Percentiles rank a stretch among this genome's conserved stretches.
phyloP scores from a whole-genome alignment of 306 rosid genomes.

The Sophora flavescens region DNA sequence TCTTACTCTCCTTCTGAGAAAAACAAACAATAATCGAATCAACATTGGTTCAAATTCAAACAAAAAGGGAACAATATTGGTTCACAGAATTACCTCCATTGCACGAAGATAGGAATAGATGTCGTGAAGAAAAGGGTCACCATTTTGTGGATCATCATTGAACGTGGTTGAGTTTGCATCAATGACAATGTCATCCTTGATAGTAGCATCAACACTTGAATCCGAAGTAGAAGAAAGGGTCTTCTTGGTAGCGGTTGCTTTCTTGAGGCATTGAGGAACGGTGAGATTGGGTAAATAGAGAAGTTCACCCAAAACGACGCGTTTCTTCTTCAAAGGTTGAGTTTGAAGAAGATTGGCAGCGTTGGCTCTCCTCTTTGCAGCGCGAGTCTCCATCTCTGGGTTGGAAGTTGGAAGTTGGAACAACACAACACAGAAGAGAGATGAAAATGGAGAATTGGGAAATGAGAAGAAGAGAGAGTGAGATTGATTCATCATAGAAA shows the following conservation, averaged over 20 bases:
- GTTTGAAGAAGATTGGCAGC: slow-evolving; percentile 34
- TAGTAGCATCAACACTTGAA: no score
- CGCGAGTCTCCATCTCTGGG: slow-evolving; percentile 60
- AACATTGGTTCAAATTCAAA: background rate
- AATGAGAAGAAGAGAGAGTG: background rate
- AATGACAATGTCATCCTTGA: no score
- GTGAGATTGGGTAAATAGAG: slow-evolving; percentile 49
- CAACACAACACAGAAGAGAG: background rate
- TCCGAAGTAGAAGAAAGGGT: background rate
- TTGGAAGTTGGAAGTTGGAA: no score
- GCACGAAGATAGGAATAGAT: slow-evolving; percentile 59
- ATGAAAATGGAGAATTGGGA: background rate
- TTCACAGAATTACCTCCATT: slow-evolving; percentile 62
- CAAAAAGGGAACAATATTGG: background rate
- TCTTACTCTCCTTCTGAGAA: slow-evolving; percentile 57
- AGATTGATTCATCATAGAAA: background rate
- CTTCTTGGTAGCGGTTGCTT: background rate
- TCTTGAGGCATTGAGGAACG: slow-evolving; percentile 44
- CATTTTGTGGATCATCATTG: slow-evolving; percentile 56
- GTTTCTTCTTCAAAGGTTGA: slow-evolving; percentile 52
- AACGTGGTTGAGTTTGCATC: background rate
- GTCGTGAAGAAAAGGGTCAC: slow-evolving; percentile 57
- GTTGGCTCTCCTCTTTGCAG: slow-evolving; percentile 55
- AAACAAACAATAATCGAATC: background rate
- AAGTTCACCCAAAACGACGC: slow-evolving; percentile 70